Base-by-base conservation (phyloP, 352 stramenopile genomes). In the Plasmopara viticola region DNA sequence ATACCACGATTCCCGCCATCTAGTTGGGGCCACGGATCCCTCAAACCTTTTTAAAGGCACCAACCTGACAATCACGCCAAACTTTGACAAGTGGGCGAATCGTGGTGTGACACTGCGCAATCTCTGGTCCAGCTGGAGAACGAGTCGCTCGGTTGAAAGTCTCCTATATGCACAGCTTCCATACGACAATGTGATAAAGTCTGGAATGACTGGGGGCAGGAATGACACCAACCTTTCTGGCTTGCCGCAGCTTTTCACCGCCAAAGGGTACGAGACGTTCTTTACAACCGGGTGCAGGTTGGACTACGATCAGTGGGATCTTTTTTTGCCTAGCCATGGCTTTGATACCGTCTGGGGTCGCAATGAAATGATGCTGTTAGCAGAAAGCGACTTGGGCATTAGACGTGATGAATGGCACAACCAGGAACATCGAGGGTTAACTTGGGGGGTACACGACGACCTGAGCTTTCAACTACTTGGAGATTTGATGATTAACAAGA, bases 91-190 rank as follows among this genome's bases (percentile, higher is more conserved):
- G 34, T 86, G 68, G 62, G 70, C 74, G 2, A 67, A 68, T 17
- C 64, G 68, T 5, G 70, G 70, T 25, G 53, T 86, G 8, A 68
- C 70, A 1, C 73, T 86, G 45, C 60, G 45, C 9, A 86, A 80
- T 47, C 61, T 84, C 38, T 86, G 75, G 72, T 86, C 75, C 9
- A 84, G 70, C 41, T 84, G 64, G 62, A 48, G 62, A 10, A 84
- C 75, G 13, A 86, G 72, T 61, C 70, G 75, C 2, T 82, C 75
- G 0, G 31, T 86, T 0, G 72, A 84, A 48, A 81, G 70, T 39
- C 67, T 82, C 30, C 37, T 82, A 18, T 86, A 72, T 46, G 75
- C 56, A 0, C 72, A 86, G 43, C 35, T 86, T 7, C 60, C 72
- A 5, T 78, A 72, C 40, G 64, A 84, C 31, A 68, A 57, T 31